Conservation (phyloP, 306 rosid genomes). For the Ochetophila trinervis region DNA sequence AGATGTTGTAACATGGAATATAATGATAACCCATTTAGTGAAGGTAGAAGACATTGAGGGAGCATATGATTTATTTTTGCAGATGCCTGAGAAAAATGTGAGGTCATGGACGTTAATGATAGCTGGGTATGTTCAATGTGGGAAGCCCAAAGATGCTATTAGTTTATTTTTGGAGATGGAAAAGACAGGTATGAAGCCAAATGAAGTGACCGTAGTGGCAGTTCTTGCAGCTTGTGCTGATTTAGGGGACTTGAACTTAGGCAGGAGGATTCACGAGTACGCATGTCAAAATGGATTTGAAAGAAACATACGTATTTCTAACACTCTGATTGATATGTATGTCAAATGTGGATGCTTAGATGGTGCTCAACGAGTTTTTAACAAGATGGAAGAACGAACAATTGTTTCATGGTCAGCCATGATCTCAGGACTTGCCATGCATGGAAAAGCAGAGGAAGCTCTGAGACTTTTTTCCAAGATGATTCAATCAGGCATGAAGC, state of each 20-base stretch:
- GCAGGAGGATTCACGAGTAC: constrained; percentile 43
- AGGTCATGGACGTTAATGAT: constrained; percentile 64
- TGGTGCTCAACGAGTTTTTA: constrained; percentile 36
- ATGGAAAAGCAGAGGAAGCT: constrained; percentile 52
- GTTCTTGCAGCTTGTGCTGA: constrained; percentile 56
- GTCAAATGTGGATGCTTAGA: constrained; percentile 60
- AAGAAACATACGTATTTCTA: constrained; percentile 33
- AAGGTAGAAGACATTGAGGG: constrained; percentile 26
- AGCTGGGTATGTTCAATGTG: constrained; percentile 46
- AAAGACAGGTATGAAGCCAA: constrained; percentile 41
- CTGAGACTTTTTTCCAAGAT: constrained; percentile 33
- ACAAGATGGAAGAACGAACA: constrained; percentile 33
- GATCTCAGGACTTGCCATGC: constrained; percentile 51
- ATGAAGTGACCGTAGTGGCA: constrained; percentile 47
- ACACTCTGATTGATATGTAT: constrained; percentile 52
- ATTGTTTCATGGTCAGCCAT: constrained; percentile 60
- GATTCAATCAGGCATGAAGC: constrained; percentile 40
- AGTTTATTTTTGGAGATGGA: constrained; percentile 42
- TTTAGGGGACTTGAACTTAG: constrained; percentile 45
- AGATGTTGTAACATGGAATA: constrained; percentile 52
- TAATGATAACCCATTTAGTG: constrained; percentile 44
- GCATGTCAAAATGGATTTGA: constrained; percentile 32
- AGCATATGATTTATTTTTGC: constrained; percentile 42
- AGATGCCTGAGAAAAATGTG: constrained; percentile 39
- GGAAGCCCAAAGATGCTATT: constrained; percentile 49